Evolutionary conservation across 495 filamentous ascomycete species (phyloP).

Genomic region (Emericellopsis terricola): DNA sequence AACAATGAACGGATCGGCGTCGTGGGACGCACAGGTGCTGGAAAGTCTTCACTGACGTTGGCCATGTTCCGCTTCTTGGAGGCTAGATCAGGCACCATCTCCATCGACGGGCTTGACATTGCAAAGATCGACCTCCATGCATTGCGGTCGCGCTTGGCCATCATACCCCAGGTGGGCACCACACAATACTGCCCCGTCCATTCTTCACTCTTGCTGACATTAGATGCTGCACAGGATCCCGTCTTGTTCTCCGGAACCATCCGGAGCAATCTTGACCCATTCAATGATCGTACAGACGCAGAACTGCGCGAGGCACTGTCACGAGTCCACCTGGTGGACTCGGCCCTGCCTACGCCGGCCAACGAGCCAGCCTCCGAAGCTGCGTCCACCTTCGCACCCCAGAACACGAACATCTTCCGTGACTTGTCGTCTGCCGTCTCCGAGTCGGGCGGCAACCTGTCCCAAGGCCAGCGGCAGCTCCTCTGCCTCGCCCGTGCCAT

Average conservation of each 20-base stretch:
- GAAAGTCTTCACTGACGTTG: conserved; percentile 70
- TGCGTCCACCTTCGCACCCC: conserved; percentile 10
- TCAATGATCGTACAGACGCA: conserved; percentile 49
- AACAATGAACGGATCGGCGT: conserved; percentile 64
- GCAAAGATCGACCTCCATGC: conserved; percentile 57
- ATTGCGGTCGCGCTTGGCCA: conserved; percentile 55
- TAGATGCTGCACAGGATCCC: conserved; percentile 31
- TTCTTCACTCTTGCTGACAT: background rate
- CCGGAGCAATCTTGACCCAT: conserved; percentile 67
- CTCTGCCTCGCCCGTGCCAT: conserved; percentile 80
- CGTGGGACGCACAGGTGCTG: conserved; percentile 72
- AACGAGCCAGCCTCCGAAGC: conserved; percentile 7
- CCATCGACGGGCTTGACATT: conserved; percentile 62
- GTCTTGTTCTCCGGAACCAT: conserved; percentile 79
- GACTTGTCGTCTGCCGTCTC: conserved; percentile 44
- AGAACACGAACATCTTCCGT: conserved; percentile 45
- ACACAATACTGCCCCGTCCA: background rate
- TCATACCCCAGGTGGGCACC: conserved; percentile 47
- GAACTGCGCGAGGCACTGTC: conserved; percentile 59
- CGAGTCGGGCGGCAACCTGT: conserved; percentile 65
- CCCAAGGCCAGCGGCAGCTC: conserved; percentile 77
- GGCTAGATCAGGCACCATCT: conserved; percentile 48
- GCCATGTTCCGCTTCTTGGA: conserved; percentile 75
- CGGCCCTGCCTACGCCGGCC: conserved; percentile 7
- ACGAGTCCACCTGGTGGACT: conserved; percentile 50